These are phyloP conservation scores for Chiua sp. DNA, from an alignment of 1,284 basidiomycete species.

Conservation along the genomic window DNA sequence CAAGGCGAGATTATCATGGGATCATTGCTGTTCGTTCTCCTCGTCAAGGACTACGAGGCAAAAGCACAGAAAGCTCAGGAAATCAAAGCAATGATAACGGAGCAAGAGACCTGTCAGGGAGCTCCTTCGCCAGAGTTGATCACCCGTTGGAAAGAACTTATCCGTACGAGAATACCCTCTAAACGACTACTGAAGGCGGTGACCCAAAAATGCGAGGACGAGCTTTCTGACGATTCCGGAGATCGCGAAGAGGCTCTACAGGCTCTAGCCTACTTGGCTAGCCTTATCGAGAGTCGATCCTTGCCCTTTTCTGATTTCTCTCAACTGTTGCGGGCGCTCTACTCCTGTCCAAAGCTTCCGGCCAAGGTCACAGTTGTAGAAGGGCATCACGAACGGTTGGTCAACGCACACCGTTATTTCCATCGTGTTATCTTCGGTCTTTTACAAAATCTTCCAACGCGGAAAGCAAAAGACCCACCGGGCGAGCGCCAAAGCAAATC, in stretches of 20 bases:
- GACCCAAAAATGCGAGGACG: slow-evolving; percentile 26
- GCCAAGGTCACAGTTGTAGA: slow-evolving; percentile 50
- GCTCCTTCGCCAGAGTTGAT: slow-evolving; percentile 15
- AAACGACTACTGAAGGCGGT: slow-evolving; percentile 35
- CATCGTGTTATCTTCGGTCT: slow-evolving; percentile 59
- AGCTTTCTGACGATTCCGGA: slow-evolving; percentile 19
- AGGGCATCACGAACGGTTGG: slow-evolving; percentile 31
- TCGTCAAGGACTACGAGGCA: slow-evolving; percentile 68
- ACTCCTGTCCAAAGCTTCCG: slow-evolving; percentile 52
- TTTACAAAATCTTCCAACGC: slow-evolving; percentile 28
- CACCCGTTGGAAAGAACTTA: slow-evolving; percentile 27
- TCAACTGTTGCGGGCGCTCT: slow-evolving; percentile 53
- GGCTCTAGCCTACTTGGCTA: slow-evolving; percentile 62
- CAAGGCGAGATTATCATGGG: slow-evolving; percentile 80
- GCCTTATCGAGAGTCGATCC: slow-evolving; percentile 53
- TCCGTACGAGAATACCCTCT: slow-evolving; percentile 21
- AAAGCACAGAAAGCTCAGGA: slow-evolving; percentile 30
- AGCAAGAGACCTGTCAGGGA: slow-evolving; percentile 19
- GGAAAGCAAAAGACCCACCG: slow-evolving; percentile 26
- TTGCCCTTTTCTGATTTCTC: slow-evolving; percentile 51
- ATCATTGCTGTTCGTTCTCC: slow-evolving; percentile 66
- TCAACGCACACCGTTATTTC: slow-evolving; percentile 61
- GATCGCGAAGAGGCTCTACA: slow-evolving; percentile 47
- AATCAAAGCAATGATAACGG: slow-evolving; percentile 28
- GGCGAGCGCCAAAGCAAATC: background rate